A percentile compares a stretch with the other conserved stretches of the same genome.
phyloP scores from a whole-genome alignment of 768 basidiomycete species.

The Auriculariales sp. region DNA sequence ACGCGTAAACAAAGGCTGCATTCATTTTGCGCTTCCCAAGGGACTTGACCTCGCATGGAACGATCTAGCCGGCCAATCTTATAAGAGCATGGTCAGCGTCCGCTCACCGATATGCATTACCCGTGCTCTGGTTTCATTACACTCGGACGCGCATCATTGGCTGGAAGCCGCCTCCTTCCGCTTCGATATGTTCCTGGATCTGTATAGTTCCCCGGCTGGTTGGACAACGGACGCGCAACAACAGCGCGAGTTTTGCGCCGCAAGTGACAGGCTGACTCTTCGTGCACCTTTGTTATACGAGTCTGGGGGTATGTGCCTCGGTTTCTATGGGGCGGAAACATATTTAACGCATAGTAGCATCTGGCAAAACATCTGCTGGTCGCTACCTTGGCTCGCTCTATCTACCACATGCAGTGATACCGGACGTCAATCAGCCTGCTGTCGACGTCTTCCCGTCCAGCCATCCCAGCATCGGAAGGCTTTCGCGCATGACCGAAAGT shows the following conservation, averaged over 20 bases:
- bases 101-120: constrained; percentile 35
- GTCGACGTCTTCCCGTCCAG: background rate
- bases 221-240: constrained; percentile 32
- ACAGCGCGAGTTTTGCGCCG: constrained; percentile 53
- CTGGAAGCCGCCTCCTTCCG: constrained; percentile 43
- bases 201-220: constrained; percentile 48
- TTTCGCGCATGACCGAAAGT: constrained; percentile 1
- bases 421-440: background rate
- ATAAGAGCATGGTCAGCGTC: constrained; percentile 49
- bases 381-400: constrained; percentile 11
- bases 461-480: background rate
- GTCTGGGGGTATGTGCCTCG: background rate
- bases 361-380: too few relatives aligned
- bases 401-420: constrained; percentile 10
- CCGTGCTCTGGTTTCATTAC: constrained; percentile 26
- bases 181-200: constrained; percentile 47
- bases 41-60: constrained; percentile 61
- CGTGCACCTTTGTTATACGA: constrained; percentile 37
- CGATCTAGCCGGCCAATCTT: constrained; percentile 54
- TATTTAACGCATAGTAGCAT: too few relatives aligned
- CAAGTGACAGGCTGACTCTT: constrained; percentile 57
- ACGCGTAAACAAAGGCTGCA: constrained; percentile 34
- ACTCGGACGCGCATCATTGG: constrained; percentile 33
- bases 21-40: constrained; percentile 36
- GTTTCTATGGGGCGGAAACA: background rate